Evolutionary conservation across 257 asterid species (phyloP), one percentile per base, ranked within the genome.

Genomic region (Petunia axillaris): DNA sequence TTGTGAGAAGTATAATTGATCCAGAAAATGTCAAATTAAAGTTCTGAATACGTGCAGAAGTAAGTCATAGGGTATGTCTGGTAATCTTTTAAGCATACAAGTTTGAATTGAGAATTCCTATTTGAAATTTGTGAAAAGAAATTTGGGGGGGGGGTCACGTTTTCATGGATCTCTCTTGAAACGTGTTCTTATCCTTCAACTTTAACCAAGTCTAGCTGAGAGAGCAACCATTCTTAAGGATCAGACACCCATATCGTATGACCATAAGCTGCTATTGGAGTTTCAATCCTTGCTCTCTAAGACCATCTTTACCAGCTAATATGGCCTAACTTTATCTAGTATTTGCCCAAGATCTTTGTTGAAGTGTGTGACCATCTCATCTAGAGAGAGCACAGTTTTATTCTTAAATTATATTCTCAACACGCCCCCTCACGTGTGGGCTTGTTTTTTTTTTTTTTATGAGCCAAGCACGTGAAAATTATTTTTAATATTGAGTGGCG

Each of bases 91-190:
- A 37, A 66, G 15, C 40, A 66, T 41, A 40, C 38, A 66, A 66
- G 38, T 66, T 7, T 36, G 75, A 66, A 40, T 41, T 7, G 15
- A 6, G 7, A 41, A 11, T 66, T 66, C 54, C 38, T 66, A 66
- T 66, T 65, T 65, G 75, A 66, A 40, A 40, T 40, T 66, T 4
- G 15, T 66, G 75, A 66, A 66, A 66, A 25, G 25, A 25, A 25
- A 0, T 25, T 25, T 25, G 48, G 25, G 2, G 71, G 75, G 2
- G 14, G 39, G 39, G 10, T 41, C 62, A n/a, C 53, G 54, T 67
- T 67, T 13, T 67, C 75, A 43, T 43, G 75, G 43, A 67, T 67
- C 8, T 43, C 38, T 67, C 54, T n/a, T 43, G 75, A 67, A 67
- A 4, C 75, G 8, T 15, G 38, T 15, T 67, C 39, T 67, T 67